These are phyloP conservation scores for Rehmannia glutinosa DNA, from an alignment of 257 asterid genomes.

Conservation along the genomic window DNA sequence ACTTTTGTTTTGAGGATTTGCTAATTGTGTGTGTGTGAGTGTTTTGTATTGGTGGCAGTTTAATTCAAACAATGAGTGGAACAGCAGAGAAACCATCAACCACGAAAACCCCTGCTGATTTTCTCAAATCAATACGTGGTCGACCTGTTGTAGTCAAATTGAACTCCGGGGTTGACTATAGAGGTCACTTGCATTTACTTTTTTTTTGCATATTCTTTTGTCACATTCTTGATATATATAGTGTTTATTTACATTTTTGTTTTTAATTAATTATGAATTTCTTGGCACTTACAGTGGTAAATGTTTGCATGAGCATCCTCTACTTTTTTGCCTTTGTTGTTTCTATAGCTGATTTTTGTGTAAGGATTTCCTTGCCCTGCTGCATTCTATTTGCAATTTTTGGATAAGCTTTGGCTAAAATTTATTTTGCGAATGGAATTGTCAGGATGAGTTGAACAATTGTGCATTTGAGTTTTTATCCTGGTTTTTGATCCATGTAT, in stretches of 20 bases:
- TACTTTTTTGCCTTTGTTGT: background rate
- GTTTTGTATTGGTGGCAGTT: background rate
- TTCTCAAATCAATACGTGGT: conserved; percentile 92
- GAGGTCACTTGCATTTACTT: conserved; percentile 46
- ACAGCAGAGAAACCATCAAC: conserved; percentile 60
- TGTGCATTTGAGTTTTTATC: background rate
- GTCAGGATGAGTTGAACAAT: background rate
- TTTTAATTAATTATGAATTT: background rate
- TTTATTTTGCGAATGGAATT: background rate
- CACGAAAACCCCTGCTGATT: conserved; percentile 91
- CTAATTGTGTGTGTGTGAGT: background rate
- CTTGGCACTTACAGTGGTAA: background rate
- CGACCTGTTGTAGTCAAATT: conserved; percentile 95
- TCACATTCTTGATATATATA: background rate
- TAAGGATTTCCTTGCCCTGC: too few species aligned
- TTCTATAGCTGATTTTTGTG: background rate
- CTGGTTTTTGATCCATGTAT: background rate
- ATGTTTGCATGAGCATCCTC: background rate
- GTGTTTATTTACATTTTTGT: background rate
- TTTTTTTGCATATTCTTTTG: background rate
- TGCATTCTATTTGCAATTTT: conserved; percentile 2
- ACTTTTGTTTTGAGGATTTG: background rate
- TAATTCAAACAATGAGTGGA: conserved; percentile 71
- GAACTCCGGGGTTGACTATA: conserved; percentile 92
- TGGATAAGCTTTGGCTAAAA: background rate